Base-by-base conservation (phyloP, 768 basidiomycete species). In the Leccinum barrowsii region DNA sequence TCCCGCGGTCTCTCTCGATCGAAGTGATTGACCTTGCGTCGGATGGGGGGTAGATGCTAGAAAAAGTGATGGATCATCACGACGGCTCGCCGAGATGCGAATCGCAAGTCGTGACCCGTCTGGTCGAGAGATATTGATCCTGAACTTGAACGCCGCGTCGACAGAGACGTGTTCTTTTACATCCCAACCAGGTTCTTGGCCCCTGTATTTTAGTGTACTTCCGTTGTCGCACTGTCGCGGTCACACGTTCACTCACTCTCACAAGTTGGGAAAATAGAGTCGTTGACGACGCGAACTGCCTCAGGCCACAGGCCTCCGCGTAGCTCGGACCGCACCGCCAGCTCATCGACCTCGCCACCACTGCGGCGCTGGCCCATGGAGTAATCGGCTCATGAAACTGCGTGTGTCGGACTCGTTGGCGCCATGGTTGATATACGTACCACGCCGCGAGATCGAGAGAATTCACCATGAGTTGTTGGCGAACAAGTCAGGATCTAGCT, bases 71-170 rank as follows among this genome's bases (percentile, higher is more conserved):
- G 21, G 65, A 65, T 17, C 61, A 3, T 22, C 66, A 53, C 12
- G 74, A 72, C 32, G 12, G 32, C 32, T 7, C 26, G 26, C 11
- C 32, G 4, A 65, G 63, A n/a, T 63, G 24, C 1, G 7, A 73
- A 47, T 28, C 49, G 15, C 57, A 57, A 7, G 61, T 50, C 0
- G 35, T 73, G 28, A 61, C 61, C 21, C 71, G 75, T 35, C 66
- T 77, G 17, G 66, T 75, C 11, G 71, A 76, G 59, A 62, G 30
- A 30, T 69, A 70, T 53, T 69, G 52, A 67, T 40, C 17, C 1
- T 40, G 28, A 28, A 4, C 19, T 12, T 44, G 5, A 5, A 44
- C 19, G 4, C 19, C 32, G 5, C 4, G 8, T 42, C 10, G n/a
- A 19, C 10, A 19, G 40, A 42, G 40, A 32, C 30, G 2, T 13